Percentiles rank a stretch among this genome's conserved stretches.
These are phyloP conservation scores for Auxenochlorella pyrenoidosa DNA, from an alignment of 139 green algal genomes.

Conservation along the genomic window DNA sequence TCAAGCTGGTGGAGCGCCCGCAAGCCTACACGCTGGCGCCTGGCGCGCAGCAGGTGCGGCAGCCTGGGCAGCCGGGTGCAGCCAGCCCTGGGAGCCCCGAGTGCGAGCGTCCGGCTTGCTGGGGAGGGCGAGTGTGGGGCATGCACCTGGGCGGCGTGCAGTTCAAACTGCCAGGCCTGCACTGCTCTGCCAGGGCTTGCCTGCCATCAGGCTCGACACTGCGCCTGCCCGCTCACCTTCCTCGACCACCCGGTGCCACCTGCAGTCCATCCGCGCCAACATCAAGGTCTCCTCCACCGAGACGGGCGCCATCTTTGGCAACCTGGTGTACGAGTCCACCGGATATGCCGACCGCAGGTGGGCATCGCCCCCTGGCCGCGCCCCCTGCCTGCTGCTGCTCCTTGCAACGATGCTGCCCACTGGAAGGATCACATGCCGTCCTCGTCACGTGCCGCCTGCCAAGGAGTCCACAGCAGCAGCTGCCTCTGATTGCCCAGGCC, in stretches of 20 bases:
- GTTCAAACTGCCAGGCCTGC: neutral
- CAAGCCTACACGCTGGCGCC: constrained; percentile 92
- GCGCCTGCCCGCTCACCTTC: neutral
- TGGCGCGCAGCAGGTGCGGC: constrained; percentile 59
- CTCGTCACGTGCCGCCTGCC: too few relatives aligned
- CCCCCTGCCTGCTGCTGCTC: neutral
- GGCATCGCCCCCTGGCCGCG: neutral
- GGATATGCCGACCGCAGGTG: constrained; percentile 66
- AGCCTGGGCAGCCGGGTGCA: too few relatives aligned
- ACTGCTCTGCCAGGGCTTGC: neutral
- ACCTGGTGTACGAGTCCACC: constrained; percentile 97
- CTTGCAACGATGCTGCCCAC: too few relatives aligned
- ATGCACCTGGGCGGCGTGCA: neutral
- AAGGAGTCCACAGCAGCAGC: too few relatives aligned
- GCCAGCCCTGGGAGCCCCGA: too few relatives aligned
- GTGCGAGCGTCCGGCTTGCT: too few relatives aligned
- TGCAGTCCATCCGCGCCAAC: constrained; percentile 43
- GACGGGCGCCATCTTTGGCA: constrained; percentile 99
- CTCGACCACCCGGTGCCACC: neutral
- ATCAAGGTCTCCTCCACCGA: constrained; percentile 96
- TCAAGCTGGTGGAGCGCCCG: constrained; percentile 98
- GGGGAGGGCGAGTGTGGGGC: too few relatives aligned
- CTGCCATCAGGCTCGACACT: neutral
- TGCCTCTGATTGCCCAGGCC: too few relatives aligned
- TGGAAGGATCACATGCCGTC: too few relatives aligned